Evolutionary conservation across 1,284 basidiomycete genomes (phyloP).

Genomic region (Apiotrichum akiyoshidainum): DNA sequence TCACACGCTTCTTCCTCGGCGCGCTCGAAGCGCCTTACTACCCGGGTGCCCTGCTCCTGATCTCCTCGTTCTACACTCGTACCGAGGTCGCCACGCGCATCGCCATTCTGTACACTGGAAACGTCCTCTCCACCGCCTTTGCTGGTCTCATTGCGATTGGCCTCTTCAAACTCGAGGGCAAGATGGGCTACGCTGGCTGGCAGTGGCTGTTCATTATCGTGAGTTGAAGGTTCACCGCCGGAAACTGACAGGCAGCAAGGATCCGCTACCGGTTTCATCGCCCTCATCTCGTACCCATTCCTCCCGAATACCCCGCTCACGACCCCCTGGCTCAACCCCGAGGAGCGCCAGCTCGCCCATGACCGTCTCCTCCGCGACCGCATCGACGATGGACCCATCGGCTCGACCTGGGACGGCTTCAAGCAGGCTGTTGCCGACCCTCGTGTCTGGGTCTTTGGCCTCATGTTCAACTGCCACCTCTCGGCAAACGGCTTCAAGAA

Average conservation of each 20-base stretch:
- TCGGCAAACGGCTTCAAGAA: conserved; percentile 35
- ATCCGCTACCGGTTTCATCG: conserved; percentile 32
- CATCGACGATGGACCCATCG: conserved; percentile 28
- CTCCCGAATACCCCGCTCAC: conserved; percentile 48
- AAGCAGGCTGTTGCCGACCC: conserved; percentile 36
- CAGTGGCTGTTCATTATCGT: conserved; percentile 28
- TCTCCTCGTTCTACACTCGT: conserved; percentile 46
- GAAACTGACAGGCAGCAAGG: conserved; percentile 28
- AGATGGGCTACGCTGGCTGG: conserved; percentile 24
- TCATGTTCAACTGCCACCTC: conserved; percentile 32
- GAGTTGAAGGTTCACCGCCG: neutral
- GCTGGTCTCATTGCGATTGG: conserved; percentile 26
- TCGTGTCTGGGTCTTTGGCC: conserved; percentile 32
- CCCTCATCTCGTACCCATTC: conserved; percentile 32
- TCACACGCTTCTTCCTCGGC: conserved; percentile 45
- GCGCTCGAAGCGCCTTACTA: conserved; percentile 36
- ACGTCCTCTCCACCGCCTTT: conserved; percentile 26
- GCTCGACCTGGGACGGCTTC: conserved; percentile 30
- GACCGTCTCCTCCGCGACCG: conserved; percentile 24
- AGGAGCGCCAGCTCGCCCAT: conserved; percentile 36
- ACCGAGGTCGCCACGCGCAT: conserved; percentile 45
- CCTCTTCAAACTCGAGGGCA: conserved; percentile 21
- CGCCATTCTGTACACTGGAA: conserved; percentile 39
- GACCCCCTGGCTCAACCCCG: conserved; percentile 45
- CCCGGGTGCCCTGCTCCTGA: conserved; percentile 43